A percentile compares a stretch with the other conserved stretches of the same genome.
Conservation (phyloP, 1,139 yeast genomes). For the Eremothecium gossypii region DNA sequence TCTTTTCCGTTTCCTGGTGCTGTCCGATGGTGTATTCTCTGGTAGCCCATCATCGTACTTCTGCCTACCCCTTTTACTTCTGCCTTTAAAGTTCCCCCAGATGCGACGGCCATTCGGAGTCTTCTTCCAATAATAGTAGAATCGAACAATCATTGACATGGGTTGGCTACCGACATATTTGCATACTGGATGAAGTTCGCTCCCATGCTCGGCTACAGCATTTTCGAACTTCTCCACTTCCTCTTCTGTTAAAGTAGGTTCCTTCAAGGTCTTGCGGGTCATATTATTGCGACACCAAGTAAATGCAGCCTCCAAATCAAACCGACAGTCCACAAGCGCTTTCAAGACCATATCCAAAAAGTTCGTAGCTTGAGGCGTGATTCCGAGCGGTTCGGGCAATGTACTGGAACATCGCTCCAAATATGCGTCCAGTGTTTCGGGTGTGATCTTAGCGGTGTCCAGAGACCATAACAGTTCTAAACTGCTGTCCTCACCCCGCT, state of each 20-base stretch:
- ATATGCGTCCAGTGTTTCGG: constrained; percentile 41
- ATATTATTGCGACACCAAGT: constrained; percentile 32
- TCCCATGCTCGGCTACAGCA: constrained; percentile 66
- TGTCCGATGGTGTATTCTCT: background rate
- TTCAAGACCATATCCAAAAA: constrained; percentile 66
- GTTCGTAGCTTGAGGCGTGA: constrained; percentile 55
- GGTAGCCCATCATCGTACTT: constrained; percentile 13
- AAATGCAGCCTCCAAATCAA: constrained; percentile 42
- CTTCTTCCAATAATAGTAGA: constrained; percentile 86
- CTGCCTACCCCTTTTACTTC: constrained; percentile 45
- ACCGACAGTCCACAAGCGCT: constrained; percentile 43
- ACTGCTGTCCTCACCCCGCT: constrained; percentile 75
- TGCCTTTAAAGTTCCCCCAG: constrained; percentile 78
- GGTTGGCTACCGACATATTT: constrained; percentile 63
- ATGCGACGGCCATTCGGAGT: constrained; percentile 51
- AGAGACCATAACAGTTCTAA: constrained; percentile 61
- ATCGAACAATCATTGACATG: constrained; percentile 70
- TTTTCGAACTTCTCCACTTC: constrained; percentile 66
- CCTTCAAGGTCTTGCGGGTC: constrained; percentile 52
- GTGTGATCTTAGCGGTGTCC: constrained; percentile 31
- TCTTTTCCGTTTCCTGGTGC: constrained; percentile 11
- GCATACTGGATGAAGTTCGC: constrained; percentile 68
- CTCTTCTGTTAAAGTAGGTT: constrained; percentile 60
- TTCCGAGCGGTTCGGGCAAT: constrained; percentile 43
- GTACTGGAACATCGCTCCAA: constrained; percentile 43